These are phyloP conservation scores for Fusarium succisae DNA, from an alignment of 2,329 filamentous ascomycete species.

Conservation along the genomic window DNA sequence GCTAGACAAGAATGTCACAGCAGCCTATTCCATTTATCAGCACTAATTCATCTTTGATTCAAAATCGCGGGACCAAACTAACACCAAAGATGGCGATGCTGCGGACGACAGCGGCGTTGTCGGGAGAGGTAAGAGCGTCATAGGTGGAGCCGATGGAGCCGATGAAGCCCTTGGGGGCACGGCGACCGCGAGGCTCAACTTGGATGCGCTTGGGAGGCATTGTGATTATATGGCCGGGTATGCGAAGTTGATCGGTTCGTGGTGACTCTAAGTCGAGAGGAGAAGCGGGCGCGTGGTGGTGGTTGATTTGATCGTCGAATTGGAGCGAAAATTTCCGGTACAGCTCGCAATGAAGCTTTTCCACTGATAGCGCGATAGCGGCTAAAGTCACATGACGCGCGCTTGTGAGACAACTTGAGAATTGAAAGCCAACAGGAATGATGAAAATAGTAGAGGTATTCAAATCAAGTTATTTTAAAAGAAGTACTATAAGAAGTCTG, in stretches of 20 bases:
- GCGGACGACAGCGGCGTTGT: conserved; percentile 75
- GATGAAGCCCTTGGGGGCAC: conserved; percentile 62
- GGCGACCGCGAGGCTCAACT: conserved; percentile 55
- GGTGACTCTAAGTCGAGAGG: conserved; percentile 13
- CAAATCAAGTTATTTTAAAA: fast-evolving
- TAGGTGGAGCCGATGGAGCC: conserved; percentile 67
- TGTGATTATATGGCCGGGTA: conserved; percentile 28
- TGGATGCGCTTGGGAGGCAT: conserved; percentile 73
- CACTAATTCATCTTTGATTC: background rate
- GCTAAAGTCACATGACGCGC: conserved; percentile 42
- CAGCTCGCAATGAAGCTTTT: conserved; percentile 29
- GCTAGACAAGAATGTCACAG: conserved; percentile 73
- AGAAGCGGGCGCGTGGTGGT: conserved; percentile 1
- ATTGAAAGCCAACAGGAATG: background rate
- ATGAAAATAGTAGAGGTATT: too few species aligned
- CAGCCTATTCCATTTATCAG: conserved; percentile 57
- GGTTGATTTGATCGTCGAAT: conserved; percentile 14
- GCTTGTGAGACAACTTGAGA: background rate
- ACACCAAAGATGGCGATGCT: conserved; percentile 76
- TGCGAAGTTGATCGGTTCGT: background rate
- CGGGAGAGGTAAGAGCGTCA: conserved; percentile 69
- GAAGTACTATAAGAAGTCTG: background rate
- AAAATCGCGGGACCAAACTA: conserved; percentile 47
- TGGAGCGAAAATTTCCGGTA: conserved; percentile 39
- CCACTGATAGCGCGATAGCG: conserved; percentile 21